These are phyloP conservation scores for Staphylotrichum longicolle DNA, from an alignment of 495 filamentous ascomycete species.

Conservation along the genomic window DNA sequence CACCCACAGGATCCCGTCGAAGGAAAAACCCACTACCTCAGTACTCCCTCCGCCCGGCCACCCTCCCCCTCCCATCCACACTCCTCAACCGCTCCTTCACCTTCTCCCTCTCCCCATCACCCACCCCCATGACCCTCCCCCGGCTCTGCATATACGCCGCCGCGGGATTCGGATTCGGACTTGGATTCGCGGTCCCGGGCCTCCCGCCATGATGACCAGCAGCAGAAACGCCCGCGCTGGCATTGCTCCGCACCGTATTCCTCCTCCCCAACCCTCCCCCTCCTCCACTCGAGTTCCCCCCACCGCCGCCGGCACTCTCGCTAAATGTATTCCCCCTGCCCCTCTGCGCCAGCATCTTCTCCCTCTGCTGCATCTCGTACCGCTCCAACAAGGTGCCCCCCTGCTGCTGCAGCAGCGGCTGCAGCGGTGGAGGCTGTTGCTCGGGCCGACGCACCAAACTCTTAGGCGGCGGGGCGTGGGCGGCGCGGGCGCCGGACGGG, in stretches of 20 bases:
- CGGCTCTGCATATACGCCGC: slow-evolving; percentile 8
- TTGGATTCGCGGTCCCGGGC: neutral
- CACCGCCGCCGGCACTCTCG: neutral
- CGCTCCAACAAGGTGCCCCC: slow-evolving; percentile 13
- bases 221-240: neutral
- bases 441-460: slow-evolving; percentile 11
- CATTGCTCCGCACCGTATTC: slow-evolving; percentile 16
- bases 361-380: neutral
- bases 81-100: slow-evolving; percentile 9
- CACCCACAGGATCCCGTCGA: neutral
- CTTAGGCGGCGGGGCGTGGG: slow-evolving; percentile 14
- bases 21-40: neutral
- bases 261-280: neutral
- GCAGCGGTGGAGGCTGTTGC: neutral
- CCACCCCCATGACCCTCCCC: slow-evolving; percentile 6
- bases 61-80: neutral
- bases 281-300: neutral
- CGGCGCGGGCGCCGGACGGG: slow-evolving; percentile 1
- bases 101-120: neutral
- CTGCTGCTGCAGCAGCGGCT: neutral
- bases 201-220: neutral
- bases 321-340: slow-evolving; percentile 1
- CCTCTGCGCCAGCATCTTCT: neutral
- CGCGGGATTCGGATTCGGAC: neutral
- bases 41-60: neutral